Evolutionary conservation across 2,329 filamentous ascomycete species (phyloP).

Genomic region (Diaporthe nobilis): DNA sequence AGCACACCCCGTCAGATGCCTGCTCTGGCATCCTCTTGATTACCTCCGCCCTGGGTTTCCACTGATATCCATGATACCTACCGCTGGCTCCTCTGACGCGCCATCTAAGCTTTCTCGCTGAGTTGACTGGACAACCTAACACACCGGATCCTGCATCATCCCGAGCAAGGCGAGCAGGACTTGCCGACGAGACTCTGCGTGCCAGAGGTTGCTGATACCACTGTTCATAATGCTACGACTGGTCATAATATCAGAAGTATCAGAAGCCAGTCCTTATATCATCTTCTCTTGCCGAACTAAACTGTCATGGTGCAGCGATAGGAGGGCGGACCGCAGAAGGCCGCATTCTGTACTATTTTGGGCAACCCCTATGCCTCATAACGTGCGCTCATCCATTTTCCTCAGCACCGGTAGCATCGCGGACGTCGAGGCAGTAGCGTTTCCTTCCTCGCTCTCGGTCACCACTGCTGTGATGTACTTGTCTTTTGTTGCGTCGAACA

Average conservation of each 20-base stretch:
- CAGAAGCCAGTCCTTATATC: neutral
- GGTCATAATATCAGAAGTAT: neutral
- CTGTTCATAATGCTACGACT: neutral
- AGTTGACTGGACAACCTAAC: neutral
- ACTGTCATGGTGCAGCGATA: neutral
- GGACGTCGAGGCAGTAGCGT: constrained; percentile 87
- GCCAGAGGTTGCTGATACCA: neutral
- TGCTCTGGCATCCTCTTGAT: neutral
- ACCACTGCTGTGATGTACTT: constrained; percentile 90
- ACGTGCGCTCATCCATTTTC: constrained; percentile 68
- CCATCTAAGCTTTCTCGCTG: neutral
- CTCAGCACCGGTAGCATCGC: constrained; percentile 79
- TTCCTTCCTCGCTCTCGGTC: constrained; percentile 93
- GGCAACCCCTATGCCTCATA: constrained; percentile 49
- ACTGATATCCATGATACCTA: neutral
- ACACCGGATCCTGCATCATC: neutral
- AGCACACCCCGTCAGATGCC: neutral
- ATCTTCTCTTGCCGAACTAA: neutral
- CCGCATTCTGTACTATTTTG: neutral
- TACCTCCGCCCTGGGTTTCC: neutral
- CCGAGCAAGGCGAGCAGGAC: neutral
- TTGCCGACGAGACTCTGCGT: neutral
- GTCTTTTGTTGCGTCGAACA: constrained; percentile 93
- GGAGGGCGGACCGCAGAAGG: too few relatives aligned
- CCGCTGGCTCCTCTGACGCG: neutral